A percentile compares a stretch with the other conserved stretches of the same genome.
Conservation (phyloP, 108 stramenopile species). For the Nannochloropsis salina region DNA sequence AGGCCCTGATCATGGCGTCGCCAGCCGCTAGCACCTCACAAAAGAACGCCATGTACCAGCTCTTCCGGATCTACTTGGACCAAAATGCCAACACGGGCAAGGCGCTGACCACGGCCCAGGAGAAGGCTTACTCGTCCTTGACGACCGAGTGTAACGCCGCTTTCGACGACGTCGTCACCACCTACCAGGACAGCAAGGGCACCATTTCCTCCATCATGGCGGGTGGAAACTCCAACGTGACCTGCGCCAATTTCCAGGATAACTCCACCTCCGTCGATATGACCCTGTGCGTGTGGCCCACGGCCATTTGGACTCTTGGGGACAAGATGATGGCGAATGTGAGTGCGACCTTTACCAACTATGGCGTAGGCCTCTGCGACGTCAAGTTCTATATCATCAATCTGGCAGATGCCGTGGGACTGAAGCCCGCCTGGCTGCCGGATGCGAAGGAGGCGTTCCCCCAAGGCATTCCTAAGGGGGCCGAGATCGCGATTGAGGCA, state of each 20-base stretch:
- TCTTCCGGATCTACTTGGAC: neutral
- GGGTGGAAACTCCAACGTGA: neutral
- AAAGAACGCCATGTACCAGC: neutral
- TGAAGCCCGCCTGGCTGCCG: neutral
- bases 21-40: neutral
- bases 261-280: constrained; percentile 20
- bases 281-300: neutral
- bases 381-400: neutral
- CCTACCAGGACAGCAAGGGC: constrained; percentile 17
- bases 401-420: neutral
- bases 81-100: constrained; percentile 9
- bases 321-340: neutral
- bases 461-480: neutral
- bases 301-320: neutral
- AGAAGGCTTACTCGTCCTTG: neutral
- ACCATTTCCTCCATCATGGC: neutral
- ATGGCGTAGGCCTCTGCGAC: constrained; percentile 14
- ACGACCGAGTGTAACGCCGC: neutral
- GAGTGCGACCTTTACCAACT: neutral
- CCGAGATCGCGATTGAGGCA: neutral
- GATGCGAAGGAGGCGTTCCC: constrained; percentile 5
- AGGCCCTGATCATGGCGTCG: neutral
- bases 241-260: constrained; percentile 6
- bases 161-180: neutral
- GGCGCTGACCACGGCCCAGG: neutral